These are phyloP conservation scores for Diversispora epigaea DNA, from an alignment of 192 early-diverging fungal species.

Conservation along the genomic window DNA sequence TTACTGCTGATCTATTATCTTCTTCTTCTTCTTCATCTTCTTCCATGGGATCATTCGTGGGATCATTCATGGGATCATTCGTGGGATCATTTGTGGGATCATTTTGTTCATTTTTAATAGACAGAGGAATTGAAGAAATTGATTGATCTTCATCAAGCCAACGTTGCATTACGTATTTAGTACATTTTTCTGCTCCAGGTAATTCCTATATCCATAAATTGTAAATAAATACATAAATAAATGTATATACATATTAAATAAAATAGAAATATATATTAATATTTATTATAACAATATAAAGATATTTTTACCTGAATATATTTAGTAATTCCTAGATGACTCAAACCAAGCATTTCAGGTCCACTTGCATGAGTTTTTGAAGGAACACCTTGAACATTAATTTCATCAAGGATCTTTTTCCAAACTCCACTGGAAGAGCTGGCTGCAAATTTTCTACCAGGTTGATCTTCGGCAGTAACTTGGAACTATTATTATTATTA, in stretches of 20 bases:
- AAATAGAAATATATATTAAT: not conserved
- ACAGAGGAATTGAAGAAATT: not conserved
- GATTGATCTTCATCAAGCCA: slow-evolving; percentile 36
- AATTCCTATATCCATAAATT: slow-evolving; percentile 29
- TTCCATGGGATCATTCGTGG: not conserved
- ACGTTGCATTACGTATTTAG: slow-evolving; percentile 37
- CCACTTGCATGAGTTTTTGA: slow-evolving; percentile 73
- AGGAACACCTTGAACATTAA: slow-evolving; percentile 59
- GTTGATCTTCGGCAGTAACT: slow-evolving; percentile 67
- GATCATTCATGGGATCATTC: too few relatives aligned
- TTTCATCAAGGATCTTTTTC: slow-evolving; percentile 62
- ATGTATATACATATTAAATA: too few relatives aligned
- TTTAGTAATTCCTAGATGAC: slow-evolving; percentile 68
- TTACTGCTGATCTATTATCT: not conserved
- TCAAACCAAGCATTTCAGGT: slow-evolving; percentile 69
- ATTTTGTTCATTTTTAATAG: not conserved
- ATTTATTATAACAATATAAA: not conserved
- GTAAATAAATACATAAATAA: not conserved
- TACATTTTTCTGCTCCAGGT: slow-evolving; percentile 35
- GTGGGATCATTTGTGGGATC: too few relatives aligned
- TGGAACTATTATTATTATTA: slow-evolving; percentile 51
- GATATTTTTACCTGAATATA: slow-evolving; percentile 61
- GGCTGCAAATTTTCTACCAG: slow-evolving; percentile 55
- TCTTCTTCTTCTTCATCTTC: not conserved
- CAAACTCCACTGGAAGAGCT: slow-evolving; percentile 71